Base-by-base conservation (phyloP, 768 basidiomycete genomes). In the Leccinum arenicola region DNA sequence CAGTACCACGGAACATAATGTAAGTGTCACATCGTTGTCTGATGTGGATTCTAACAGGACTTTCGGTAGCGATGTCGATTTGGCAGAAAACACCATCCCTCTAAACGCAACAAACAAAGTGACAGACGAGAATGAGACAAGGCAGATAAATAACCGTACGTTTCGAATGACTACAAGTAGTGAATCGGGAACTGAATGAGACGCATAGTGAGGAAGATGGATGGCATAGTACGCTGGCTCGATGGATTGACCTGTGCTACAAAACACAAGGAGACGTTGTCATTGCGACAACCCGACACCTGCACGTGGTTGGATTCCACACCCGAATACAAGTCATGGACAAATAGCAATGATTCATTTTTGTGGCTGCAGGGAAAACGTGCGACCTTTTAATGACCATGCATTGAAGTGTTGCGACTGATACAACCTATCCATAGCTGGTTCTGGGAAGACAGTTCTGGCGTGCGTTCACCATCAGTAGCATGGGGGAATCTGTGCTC, bases 301-400 rank as follows among this genome's bases (percentile, higher is more conserved):
- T 67, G 55, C 43, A 66, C 33, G 2, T 59, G 56, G 60, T 47
- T 62, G 12, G 23, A n/a, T 33, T 54, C 36, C 11, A 47, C 51
- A 6, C 11, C 43, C 1, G 35, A 43, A 3, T 62, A 68, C 21
- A 8, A 45, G 15, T n/a, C 29, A 6, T 65, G 66, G 66, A 52
- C 25, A 4, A 50, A 35, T 31, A 6, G n/a, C 6, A 7, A 27
- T 1, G 15, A 31, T 14, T 59, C 56, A 14, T 57, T 55, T 12
- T 19, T 66, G 29, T 67, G 62, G 66, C 33, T 66, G 31, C 53
- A 61, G 21, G 66, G 66, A 14, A 66, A 67, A 52, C 56, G 66
- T 64, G n/a, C n/a, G 56, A 15, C 10, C 8, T 38, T 52, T 6
- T 17, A 45, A 40, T 40, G 38, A 40, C 23, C 1, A 14, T 23